Evolutionary conservation across 805 yeast species (phyloP), one percentile per base, ranked within the genome.

Genomic region (Candida broadrunensis): DNA sequence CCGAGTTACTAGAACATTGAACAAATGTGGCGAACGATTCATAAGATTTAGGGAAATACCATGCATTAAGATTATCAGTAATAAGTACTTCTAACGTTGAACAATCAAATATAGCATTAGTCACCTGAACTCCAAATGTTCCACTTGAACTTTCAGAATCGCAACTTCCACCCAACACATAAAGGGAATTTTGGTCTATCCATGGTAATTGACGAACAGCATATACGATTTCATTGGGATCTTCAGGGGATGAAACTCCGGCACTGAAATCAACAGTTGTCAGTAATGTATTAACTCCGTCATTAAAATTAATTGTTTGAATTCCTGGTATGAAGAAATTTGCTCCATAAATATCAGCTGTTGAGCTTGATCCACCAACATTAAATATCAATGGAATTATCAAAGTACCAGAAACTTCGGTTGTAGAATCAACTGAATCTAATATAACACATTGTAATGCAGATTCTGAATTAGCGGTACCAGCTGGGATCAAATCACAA

Each of bases 361-460:
- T 17, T n/a, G 30, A 27, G 14, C 41, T 38, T 14, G 45, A 33
- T 5, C 45, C 44, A 35, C 56, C 56, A 20, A 38, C 33, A 27
- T 47, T 49, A 34, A 54, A 55, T 8, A 47, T 27, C 15, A 52
- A 7, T 9, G 58, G 52, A 32, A 55, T 45, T 6, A 18, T 14
- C 18, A 47, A 25, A 15, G 40, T 21, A 21, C 58, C 58, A 18
- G 18, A 19, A 3, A 38, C 54, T 6, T 21, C 24, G 6, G 24
- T 21, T 11, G 15, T 13, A 9, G 46, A 39, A 21, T 17, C n/a
- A 2, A 27, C 21, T 14, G 16, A 29, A 23, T 32, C 29, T 39
- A 14, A 25, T 9, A 45, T 42, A 8, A 42, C 43, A 47, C 58
- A 53, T 6, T 32, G 24, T 11, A 53, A 26, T 25, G 18, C 12